A percentile compares a stretch with the other conserved stretches of the same genome.
These are phyloP conservation scores for Vicia sativa DNA, from an alignment of 306 rosid species.

Conservation along the genomic window DNA sequence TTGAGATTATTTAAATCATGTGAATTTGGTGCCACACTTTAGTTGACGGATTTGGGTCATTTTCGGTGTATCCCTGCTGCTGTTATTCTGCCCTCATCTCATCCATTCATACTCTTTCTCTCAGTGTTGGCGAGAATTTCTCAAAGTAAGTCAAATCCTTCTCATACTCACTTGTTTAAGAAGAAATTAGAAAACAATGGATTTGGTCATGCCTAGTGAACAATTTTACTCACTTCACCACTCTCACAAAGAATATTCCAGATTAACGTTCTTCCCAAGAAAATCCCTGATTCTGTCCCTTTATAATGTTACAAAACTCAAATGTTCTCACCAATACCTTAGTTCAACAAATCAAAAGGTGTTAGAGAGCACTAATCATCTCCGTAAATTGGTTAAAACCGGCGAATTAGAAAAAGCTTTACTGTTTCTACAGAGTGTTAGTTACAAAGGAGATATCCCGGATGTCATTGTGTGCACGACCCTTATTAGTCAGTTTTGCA, in stretches of 20 bases:
- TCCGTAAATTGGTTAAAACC: slow-evolving; percentile 59
- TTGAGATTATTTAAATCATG: no score
- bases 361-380: slow-evolving; percentile 54
- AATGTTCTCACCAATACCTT: slow-evolving; percentile 29
- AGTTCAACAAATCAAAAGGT: slow-evolving; percentile 53
- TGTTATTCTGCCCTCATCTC: no score
- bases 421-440: slow-evolving; percentile 64
- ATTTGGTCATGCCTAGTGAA: slow-evolving; percentile 37
- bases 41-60: no score
- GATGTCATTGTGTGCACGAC: slow-evolving; percentile 78
- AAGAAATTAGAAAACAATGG: slow-evolving; percentile 3
- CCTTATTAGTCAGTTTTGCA: slow-evolving; percentile 83
- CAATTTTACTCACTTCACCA: slow-evolving; percentile 57
- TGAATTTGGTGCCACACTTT: no score
- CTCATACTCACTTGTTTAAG: no score
- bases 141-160: no score
- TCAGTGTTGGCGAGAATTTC: no score
- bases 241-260: slow-evolving; percentile 29
- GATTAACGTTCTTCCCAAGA: slow-evolving; percentile 33
- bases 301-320: slow-evolving; percentile 24
- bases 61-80: no score
- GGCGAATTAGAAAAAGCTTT: slow-evolving; percentile 79
- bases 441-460: slow-evolving; percentile 66
- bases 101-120: no score
- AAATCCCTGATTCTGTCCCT: slow-evolving; percentile 37